These are phyloP conservation scores for Protomyces lactucae-debilis DNA, from an alignment of 1,139 yeast species.

Conservation along the genomic window DNA sequence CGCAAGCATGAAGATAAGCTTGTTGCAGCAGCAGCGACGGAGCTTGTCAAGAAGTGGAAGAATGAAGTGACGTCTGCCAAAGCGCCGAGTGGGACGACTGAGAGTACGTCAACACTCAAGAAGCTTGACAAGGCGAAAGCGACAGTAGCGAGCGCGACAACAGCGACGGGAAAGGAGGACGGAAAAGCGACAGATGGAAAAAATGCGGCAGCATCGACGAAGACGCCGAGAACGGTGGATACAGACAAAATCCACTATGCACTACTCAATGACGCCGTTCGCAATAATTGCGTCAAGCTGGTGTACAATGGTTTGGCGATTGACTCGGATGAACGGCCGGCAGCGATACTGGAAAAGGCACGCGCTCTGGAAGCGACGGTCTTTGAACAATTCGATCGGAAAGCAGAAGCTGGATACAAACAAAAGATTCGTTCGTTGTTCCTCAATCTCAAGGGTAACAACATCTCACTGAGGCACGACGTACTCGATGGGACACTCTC, in stretches of 20 bases:
- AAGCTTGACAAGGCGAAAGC: slow-evolving; percentile 35
- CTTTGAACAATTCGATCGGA: slow-evolving; percentile 47
- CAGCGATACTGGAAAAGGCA: slow-evolving; percentile 63
- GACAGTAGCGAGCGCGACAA: slow-evolving; percentile 17
- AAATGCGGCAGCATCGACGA: slow-evolving; percentile 24
- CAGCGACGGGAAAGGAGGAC: slow-evolving; percentile 1
- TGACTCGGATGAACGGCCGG: slow-evolving; percentile 54
- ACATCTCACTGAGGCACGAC: slow-evolving; percentile 72
- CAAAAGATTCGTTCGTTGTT: slow-evolving; percentile 77
- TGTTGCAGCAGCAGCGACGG: slow-evolving; percentile 66
- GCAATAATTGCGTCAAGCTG: slow-evolving; percentile 80
- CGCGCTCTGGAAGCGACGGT: slow-evolving; percentile 71
- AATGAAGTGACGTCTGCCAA: slow-evolving; percentile 79
- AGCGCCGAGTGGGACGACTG: slow-evolving; percentile 36
- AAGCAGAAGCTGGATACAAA: slow-evolving; percentile 57
- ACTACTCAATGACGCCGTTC: slow-evolving; percentile 73
- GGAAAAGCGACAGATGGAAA: not conserved
- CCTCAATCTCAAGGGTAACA: slow-evolving; percentile 81
- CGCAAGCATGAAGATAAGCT: slow-evolving; percentile 64
- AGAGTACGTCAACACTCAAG: slow-evolving; percentile 37
- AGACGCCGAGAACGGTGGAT: slow-evolving; percentile 25
- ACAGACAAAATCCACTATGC: slow-evolving; percentile 44
- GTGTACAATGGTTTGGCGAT: slow-evolving; percentile 83
- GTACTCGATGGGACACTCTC: slow-evolving; percentile 61
- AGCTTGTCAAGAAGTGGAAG: slow-evolving; percentile 82